A percentile compares a stretch with the other conserved stretches of the same genome.
Evolutionary conservation across 1,139 yeast genomes (phyloP).

Genomic region (Suzukiozyma palmioleophila): DNA sequence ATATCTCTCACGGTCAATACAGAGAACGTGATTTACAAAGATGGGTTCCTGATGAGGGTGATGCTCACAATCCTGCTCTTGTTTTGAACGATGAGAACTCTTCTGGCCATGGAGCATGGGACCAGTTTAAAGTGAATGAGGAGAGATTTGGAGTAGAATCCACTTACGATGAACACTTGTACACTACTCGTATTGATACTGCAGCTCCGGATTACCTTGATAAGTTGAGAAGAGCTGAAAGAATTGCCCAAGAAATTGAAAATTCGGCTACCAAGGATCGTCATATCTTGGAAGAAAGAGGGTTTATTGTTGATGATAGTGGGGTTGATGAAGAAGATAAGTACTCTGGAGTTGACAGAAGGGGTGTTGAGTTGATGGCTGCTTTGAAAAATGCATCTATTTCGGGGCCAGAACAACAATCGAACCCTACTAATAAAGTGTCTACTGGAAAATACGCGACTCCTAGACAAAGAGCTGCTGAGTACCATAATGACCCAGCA

Average conservation of each 20-base stretch:
- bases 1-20: slow-evolving; percentile 52
- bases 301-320: slow-evolving; percentile 68
- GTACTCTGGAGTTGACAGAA: slow-evolving; percentile 79
- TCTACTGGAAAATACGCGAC: slow-evolving; percentile 48
- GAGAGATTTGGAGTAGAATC: slow-evolving; percentile 85
- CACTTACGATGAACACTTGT: slow-evolving; percentile 81
- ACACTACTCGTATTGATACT: slow-evolving; percentile 80
- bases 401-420: slow-evolving; percentile 2
- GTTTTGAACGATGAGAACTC: slow-evolving; percentile 40
- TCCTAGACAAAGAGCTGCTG: slow-evolving; percentile 63
- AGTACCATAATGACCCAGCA: slow-evolving; percentile 72
- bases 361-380: slow-evolving; percentile 65
- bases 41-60: slow-evolving; percentile 75
- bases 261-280: slow-evolving; percentile 61
- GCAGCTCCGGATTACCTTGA: slow-evolving; percentile 69
- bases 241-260: slow-evolving; percentile 80
- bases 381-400: slow-evolving; percentile 42
- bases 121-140: slow-evolving; percentile 89
- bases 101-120: slow-evolving; percentile 54
- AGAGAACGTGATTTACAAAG: slow-evolving; percentile 71
- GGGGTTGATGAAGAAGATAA: slow-evolving; percentile 95
- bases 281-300: slow-evolving; percentile 92
- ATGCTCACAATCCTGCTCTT: slow-evolving; percentile 21
- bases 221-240: slow-evolving; percentile 67
- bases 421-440: neutral